Evolutionary conservation across 768 basidiomycete species (phyloP), one percentile per base, ranked within the genome.

Genomic region (Pleurotus sapidus): DNA sequence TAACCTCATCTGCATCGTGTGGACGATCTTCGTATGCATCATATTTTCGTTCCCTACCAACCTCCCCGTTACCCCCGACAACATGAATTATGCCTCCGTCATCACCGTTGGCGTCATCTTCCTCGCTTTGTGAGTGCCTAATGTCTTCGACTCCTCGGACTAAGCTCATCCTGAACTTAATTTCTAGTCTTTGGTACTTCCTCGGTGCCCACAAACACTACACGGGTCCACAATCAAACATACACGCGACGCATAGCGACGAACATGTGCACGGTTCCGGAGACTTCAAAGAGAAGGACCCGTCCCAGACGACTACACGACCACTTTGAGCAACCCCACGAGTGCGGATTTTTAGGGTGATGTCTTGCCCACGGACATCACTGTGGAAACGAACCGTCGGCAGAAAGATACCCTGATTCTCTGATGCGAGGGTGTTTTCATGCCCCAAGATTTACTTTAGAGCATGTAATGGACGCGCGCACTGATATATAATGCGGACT

Each of bases 51-150:
- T 93, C 62, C 91, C 91, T 1, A 88, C 84, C 4, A 65, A 82
- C 43, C 70, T 77, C 42, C 91, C 92, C 3, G 87, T 91, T 15
- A 89, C 86, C n/a, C 63, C 70, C 39, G 66, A 77, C 27, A 90
- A 86, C 58, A 91, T 92, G 88, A 91, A 92, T 67, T 92, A 92
- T 63, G 86, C 88, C n/a, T 81, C 86, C 27, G 88, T 87, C 42
- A 84, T 85, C 59, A 81, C 83, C 5, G 62, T 76, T 43, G 77
- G 82, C 23, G 82, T 84, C 23, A 67, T 84, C 59, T 64, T 80
- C 49, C 70, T 84, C n/a, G 77, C 81, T 20, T 75, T 77, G 81
- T 84, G 64, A 57, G 80, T 73, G 46, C 57, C 20, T 8, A 5
- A 20, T n/a, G 37, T 48, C 4, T 58, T 9, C 50, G 50, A 11